Evolutionary conservation across 192 early-diverging fungal species (phyloP).

Genomic region (Umbelopsis vinacea): DNA sequence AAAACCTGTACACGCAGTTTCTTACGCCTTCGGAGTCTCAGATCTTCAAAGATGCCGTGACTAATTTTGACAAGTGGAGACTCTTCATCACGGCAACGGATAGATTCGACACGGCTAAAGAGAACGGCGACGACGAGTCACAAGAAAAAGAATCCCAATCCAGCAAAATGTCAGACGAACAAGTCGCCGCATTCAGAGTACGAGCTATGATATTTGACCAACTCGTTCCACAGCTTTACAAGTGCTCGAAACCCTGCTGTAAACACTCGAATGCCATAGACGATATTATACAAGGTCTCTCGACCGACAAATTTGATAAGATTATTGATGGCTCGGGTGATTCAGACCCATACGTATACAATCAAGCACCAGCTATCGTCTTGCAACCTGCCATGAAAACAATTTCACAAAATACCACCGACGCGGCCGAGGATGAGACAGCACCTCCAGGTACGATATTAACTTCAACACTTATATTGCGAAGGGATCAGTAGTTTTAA

Average conservation of each 20-base stretch:
- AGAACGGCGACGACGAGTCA: neutral
- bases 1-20: slow-evolving; percentile 25
- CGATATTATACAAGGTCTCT: slow-evolving; percentile 25
- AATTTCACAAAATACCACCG: slow-evolving; percentile 40
- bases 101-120: slow-evolving; percentile 4
- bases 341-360: neutral
- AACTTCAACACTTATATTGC: neutral
- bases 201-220: slow-evolving; percentile 82
- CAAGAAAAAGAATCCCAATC: neutral
- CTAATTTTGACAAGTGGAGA: slow-evolving; percentile 34
- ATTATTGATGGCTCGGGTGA: neutral
- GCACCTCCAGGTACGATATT: neutral
- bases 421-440: slow-evolving; percentile 33
- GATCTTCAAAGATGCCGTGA: slow-evolving; percentile 22
- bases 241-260: slow-evolving; percentile 42
- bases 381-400: slow-evolving; percentile 26
- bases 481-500: neutral
- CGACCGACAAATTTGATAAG: neutral
- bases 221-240: slow-evolving; percentile 63
- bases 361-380: slow-evolving; percentile 26
- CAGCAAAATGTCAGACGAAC: slow-evolving; percentile 19
- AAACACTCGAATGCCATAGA: slow-evolving; percentile 43
- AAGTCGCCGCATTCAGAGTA: slow-evolving; percentile 65
- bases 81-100: slow-evolving; percentile 23
- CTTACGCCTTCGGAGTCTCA: slow-evolving; percentile 30